A percentile compares a stretch with the other conserved stretches of the same genome.
These are phyloP conservation scores for Diaporthe citriasiana DNA, from an alignment of 2,329 filamentous ascomycete genomes.

Conservation along the genomic window DNA sequence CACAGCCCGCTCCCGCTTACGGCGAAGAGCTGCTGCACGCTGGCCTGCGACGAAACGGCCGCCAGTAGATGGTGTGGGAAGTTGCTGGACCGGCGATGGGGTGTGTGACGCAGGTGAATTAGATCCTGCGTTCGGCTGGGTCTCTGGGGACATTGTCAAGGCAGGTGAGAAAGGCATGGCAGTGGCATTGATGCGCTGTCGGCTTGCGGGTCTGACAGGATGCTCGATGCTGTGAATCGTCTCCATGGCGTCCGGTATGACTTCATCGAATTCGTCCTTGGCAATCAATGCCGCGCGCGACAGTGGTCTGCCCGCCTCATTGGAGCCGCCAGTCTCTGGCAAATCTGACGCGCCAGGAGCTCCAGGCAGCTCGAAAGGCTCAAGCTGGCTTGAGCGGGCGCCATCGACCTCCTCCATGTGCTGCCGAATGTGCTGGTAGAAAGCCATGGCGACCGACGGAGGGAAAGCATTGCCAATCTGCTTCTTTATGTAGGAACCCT, in stretches of 20 bases:
- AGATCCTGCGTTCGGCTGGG: too few species aligned
- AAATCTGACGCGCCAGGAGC: not conserved
- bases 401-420: constrained; percentile 62
- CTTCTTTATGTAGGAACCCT: constrained; percentile 58
- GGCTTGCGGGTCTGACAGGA: too few species aligned
- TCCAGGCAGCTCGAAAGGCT: not conserved
- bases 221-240: not conserved
- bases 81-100: not conserved
- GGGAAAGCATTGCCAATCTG: constrained; percentile 90
- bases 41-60: not conserved
- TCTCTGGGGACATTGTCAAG: not conserved
- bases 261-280: rapidly evolving
- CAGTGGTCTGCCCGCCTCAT: rapidly evolving
- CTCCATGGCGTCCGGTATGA: not conserved
- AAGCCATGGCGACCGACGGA: constrained; percentile 64
- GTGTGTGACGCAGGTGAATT: not conserved
- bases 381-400: constrained; percentile 40
- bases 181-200: not conserved
- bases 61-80: not conserved
- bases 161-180: rapidly evolving
- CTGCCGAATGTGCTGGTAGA: constrained; percentile 62
- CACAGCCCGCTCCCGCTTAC: not conserved
- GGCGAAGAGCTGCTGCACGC: too few species aligned
- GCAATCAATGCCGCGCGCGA: too few species aligned
- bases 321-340: too few species aligned